Evolutionary conservation across 2,329 filamentous ascomycete species (phyloP).

Genomic region (Cladosporium sp.): DNA sequence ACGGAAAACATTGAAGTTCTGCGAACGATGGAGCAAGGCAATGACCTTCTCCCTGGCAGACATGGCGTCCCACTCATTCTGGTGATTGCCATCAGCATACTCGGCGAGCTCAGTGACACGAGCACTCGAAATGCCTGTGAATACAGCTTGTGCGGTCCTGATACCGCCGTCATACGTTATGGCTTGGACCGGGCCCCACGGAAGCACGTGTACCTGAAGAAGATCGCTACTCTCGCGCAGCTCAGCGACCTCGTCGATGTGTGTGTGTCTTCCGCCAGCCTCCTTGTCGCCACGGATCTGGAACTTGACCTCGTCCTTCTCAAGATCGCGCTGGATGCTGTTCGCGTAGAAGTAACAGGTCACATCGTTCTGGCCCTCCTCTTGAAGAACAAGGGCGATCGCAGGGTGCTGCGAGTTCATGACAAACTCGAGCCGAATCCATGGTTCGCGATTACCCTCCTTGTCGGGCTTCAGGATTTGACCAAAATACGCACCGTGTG

Average conservation of each 20-base stretch:
- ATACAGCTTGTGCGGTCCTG: background rate
- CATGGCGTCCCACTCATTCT: background rate
- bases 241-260: background rate
- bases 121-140: background rate
- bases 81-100: background rate
- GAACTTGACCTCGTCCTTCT: background rate
- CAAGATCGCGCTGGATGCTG: background rate
- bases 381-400: background rate
- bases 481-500: background rate
- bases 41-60: background rate
- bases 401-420: background rate
- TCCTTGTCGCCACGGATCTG: background rate
- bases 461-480: too few relatives aligned
- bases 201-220: background rate
- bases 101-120: background rate
- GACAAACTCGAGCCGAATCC: background rate
- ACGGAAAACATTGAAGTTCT: background rate
- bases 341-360: background rate
- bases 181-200: background rate
- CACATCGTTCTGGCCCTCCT: background rate
- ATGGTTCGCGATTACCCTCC: background rate
- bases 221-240: background rate
- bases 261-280: background rate
- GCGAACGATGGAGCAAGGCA: background rate
- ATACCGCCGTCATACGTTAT: background rate